Conservation (phyloP, 306 rosid species). For the Rosa lucieae region DNA sequence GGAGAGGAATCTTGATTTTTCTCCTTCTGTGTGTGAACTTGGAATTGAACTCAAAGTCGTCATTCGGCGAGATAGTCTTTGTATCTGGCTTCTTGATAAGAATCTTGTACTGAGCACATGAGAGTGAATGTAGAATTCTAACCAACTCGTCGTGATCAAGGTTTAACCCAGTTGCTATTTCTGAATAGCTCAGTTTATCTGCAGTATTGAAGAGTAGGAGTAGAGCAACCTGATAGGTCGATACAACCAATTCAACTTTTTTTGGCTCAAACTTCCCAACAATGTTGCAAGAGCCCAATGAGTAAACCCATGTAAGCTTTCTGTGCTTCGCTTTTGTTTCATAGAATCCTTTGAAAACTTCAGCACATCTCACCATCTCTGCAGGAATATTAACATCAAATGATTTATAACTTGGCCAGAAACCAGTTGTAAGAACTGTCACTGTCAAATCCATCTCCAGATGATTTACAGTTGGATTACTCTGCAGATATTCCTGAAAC, state of each 20-base stretch:
- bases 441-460: no score
- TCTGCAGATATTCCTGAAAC: no score
- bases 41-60: no score
- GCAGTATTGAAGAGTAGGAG: conserved; percentile 56
- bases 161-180: conserved; percentile 59
- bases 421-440: no score
- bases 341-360: not conserved
- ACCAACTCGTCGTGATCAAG: conserved; percentile 46
- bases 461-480: no score
- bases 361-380: no score
- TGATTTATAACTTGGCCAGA: no score
- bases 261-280: conserved; percentile 56
- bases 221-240: conserved; percentile 71
- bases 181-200: conserved; percentile 59
- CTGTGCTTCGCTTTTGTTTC: conserved; percentile 49
- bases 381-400: no score
- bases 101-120: conserved; percentile 64
- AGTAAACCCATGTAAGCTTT: conserved; percentile 71
- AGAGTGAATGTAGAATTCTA: conserved; percentile 61
- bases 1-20: conserved; percentile 71
- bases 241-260: conserved; percentile 55
- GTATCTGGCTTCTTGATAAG: conserved; percentile 58
- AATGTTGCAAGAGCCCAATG: conserved; percentile 63
- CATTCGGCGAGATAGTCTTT: no score
- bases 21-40: not conserved